Percentiles rank a stretch among this genome's conserved stretches.
phyloP scores from a whole-genome alignment of 495 filamentous ascomycete species.

The Sordaria brevicollis region DNA sequence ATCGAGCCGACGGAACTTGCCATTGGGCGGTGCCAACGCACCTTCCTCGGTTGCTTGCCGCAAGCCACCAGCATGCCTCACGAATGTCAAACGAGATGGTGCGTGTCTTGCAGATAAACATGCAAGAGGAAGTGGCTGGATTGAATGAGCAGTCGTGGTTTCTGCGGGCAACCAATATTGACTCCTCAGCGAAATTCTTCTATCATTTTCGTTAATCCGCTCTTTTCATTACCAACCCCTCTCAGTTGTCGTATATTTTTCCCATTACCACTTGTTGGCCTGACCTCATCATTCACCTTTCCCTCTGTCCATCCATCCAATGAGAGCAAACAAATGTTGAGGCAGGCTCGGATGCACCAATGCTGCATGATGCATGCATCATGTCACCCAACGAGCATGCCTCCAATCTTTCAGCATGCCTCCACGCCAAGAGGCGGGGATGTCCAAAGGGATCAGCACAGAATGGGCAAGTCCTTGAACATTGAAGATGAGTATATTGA shows the following conservation, averaged over 20 bases:
- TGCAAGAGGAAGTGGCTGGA: neutral
- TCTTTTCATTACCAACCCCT: neutral
- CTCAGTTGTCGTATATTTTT: neutral
- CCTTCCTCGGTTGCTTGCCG: neutral
- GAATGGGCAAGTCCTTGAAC: no score
- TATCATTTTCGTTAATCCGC: neutral
- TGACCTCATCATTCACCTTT: neutral
- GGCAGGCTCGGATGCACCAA: neutral
- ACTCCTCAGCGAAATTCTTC: neutral
- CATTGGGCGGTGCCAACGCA: neutral
- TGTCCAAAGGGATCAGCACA: no score
- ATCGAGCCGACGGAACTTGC: no score
- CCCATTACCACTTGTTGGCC: neutral
- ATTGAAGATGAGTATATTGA: neutral
- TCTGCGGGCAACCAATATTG: neutral
- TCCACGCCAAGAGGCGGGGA: neutral
- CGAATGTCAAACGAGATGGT: no score
- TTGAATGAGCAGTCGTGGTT: neutral
- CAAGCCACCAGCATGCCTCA: neutral
- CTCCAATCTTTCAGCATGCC: neutral
- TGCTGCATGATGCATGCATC: neutral
- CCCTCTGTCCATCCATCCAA: neutral
- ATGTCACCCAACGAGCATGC: neutral
- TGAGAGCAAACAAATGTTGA: neutral
- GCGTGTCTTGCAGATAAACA: neutral